Evolutionary conservation across 306 rosid genomes (phyloP), one percentile per base, ranked within the genome.

Genomic region (Heteromeles arbutifolia): DNA sequence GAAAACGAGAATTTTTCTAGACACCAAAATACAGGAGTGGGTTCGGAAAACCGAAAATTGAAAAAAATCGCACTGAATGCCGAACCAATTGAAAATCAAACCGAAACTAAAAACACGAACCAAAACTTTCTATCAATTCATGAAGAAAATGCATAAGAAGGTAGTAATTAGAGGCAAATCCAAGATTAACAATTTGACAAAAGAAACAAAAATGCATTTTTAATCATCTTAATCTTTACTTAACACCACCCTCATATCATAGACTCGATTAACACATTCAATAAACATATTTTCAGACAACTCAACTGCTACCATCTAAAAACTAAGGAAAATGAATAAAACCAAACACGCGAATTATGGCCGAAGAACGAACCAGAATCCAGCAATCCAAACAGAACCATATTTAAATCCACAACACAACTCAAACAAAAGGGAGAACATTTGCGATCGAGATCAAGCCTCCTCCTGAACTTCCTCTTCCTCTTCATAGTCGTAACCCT

Each of bases 381-480:
- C 72, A 73, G 64, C 87, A 82, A 80, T 72, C 77, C 85, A 75
- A 85, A 70, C 77, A 78, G 59, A 43, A 67, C 22, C 56, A 62
- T 68, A 65, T 26, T 57, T 52, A 52, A 71, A 74, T 34, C 26
- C 85, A 83, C 82, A 57, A 57, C 81, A 26, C 66, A 79, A 39
- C 24, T 41, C 34, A 77, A 67, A 64, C 75, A 75, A 70, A 15
- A 32, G 53, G 43, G 9, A 48, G 15, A 56, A 57, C 11, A n/a
- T 26, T n/a, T 57, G 5, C 56, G 71, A 21, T 50, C 57, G 11
- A 72, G 34, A 50, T 77, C 80, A 89, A 34, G 68, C 74, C 31
- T 90, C 91, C 43, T 86, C 91, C 58, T 85, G 88, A 70, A 44
- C 63, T 71, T 78, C 91, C 32, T 86, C 93, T 25, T 88, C 93